Percentiles rank a stretch among this genome's conserved stretches.
These are phyloP conservation scores for Leccinum subgranulosum DNA, from an alignment of 768 basidiomycete species.

Conservation along the genomic window DNA sequence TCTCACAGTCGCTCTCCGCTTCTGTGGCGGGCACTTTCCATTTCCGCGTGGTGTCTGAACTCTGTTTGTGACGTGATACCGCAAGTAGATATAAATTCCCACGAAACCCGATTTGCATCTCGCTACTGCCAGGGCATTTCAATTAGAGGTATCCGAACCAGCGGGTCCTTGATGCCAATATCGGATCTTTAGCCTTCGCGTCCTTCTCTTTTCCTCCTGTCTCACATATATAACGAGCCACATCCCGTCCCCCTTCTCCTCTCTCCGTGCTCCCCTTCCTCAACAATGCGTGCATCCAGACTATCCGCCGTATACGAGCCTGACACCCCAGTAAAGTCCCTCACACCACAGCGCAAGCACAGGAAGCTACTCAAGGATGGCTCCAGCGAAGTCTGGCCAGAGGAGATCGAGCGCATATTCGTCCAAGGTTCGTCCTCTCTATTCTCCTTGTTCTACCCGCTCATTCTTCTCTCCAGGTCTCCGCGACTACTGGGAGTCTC, in stretches of 20 bases:
- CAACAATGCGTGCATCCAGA: slow-evolving; percentile 25
- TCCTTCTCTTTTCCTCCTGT: slow-evolving; percentile 21
- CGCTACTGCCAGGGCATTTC: slow-evolving; percentile 29
- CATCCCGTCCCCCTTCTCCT: slow-evolving; percentile 9
- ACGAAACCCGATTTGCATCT: slow-evolving; percentile 30
- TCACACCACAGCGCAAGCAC: slow-evolving; percentile 77
- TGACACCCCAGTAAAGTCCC: slow-evolving; percentile 19
- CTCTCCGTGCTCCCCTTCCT: slow-evolving; percentile 6
- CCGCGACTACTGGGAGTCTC: slow-evolving; percentile 74
- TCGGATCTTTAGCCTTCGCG: slow-evolving; percentile 48
- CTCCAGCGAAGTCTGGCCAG: slow-evolving; percentile 77
- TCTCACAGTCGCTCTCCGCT: slow-evolving; percentile 40
- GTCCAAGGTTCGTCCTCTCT: slow-evolving; percentile 53
- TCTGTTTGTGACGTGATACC: slow-evolving; percentile 12
- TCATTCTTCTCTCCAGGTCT: slow-evolving; percentile 46
- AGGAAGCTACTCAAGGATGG: slow-evolving; percentile 84
- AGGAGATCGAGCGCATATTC: slow-evolving; percentile 71
- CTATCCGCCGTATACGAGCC: slow-evolving; percentile 19
- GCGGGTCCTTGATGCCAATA: slow-evolving; percentile 24
- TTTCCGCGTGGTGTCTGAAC: slow-evolving; percentile 34
- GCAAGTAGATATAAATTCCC: slow-evolving; percentile 15
- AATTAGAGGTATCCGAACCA: slow-evolving; percentile 29
- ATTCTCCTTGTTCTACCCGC: slow-evolving; percentile 1
- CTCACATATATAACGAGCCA: slow-evolving; percentile 34
- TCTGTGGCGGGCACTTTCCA: slow-evolving; percentile 48